Conservation (phyloP, 306 rosid species). For the Trifolium subterraneum region DNA sequence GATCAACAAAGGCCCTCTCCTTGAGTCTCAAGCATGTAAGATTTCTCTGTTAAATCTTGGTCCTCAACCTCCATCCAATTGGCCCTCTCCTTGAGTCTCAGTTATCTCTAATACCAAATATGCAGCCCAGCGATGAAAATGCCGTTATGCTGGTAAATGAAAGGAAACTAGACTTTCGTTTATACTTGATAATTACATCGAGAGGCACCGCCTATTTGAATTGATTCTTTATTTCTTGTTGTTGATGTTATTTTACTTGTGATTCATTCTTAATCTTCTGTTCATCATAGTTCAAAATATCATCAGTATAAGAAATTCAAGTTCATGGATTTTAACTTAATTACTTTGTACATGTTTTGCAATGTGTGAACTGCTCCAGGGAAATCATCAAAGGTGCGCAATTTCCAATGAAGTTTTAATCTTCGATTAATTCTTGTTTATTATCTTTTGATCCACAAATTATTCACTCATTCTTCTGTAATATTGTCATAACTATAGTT, state of each 20-base stretch:
- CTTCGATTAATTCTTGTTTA: slow-evolving; percentile 15
- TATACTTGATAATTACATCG: slow-evolving; percentile 17
- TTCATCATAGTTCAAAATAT: slow-evolving; percentile 30
- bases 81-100: background rate
- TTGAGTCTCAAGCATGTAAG: background rate
- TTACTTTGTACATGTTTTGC: slow-evolving; percentile 55
- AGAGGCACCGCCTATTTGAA: background rate
- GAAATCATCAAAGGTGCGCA: slow-evolving; percentile 77
- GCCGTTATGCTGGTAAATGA: no score
- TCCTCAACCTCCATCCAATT: background rate
- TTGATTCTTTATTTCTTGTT: slow-evolving; percentile 13
- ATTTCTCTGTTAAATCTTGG: background rate
- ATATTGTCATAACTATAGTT: slow-evolving; percentile 1
- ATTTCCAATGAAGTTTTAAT: slow-evolving; percentile 30
- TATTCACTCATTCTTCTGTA: background rate
- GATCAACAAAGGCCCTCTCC: background rate
- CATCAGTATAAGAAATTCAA: slow-evolving; percentile 39
- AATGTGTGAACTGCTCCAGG: slow-evolving; percentile 58
- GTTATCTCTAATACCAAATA: background rate
- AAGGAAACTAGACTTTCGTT: background rate
- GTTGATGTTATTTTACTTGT: slow-evolving; percentile 29
- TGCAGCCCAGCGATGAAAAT: slow-evolving; percentile 9
- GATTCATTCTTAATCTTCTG: slow-evolving; percentile 22
- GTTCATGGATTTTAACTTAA: slow-evolving; percentile 49
- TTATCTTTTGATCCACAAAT: background rate